phyloP scores from a whole-genome alignment of 2,329 filamentous ascomycete genomes.

The Ascocoryne sarcoides region DNA sequence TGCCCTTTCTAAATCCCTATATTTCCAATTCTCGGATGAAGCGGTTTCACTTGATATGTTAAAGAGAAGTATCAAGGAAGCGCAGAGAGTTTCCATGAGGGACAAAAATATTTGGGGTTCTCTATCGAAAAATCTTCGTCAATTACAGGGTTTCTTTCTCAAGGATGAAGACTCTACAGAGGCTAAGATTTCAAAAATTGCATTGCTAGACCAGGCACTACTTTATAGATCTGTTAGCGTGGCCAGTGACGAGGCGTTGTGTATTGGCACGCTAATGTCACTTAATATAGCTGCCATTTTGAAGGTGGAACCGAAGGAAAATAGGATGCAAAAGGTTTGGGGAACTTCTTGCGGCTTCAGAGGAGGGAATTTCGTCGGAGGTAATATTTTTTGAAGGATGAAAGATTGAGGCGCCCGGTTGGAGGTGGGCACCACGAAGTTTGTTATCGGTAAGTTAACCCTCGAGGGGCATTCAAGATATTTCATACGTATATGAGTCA shows the following conservation, averaged over 20 bases:
- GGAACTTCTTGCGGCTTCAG: not conserved
- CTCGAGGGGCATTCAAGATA: too few species aligned
- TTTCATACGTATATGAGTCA: too few species aligned
- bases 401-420: not conserved
- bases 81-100: too few species aligned
- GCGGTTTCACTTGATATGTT: not conserved
- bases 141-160: not conserved
- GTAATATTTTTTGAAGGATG: slow-evolving; percentile 3
- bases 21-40: not conserved
- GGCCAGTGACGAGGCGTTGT: slow-evolving; percentile 25
- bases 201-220: slow-evolving; percentile 21
- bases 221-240: slow-evolving; percentile 27
- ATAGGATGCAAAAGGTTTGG: slow-evolving; percentile 3
- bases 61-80: not conserved
- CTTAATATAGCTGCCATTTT: slow-evolving; percentile 19
- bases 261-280: slow-evolving; percentile 25
- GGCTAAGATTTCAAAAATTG: not conserved
- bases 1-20: slow-evolving; percentile 7
- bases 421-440: not conserved
- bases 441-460: not conserved
- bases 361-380: not conserved
- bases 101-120: too few species aligned
- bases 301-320: not conserved
- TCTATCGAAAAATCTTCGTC: too few species aligned
- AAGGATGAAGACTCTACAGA: slow-evolving; percentile 2